Evolutionary conservation across 2,329 filamentous ascomycete genomes (phyloP).

Genomic region (Corinectria fuckeliana): DNA sequence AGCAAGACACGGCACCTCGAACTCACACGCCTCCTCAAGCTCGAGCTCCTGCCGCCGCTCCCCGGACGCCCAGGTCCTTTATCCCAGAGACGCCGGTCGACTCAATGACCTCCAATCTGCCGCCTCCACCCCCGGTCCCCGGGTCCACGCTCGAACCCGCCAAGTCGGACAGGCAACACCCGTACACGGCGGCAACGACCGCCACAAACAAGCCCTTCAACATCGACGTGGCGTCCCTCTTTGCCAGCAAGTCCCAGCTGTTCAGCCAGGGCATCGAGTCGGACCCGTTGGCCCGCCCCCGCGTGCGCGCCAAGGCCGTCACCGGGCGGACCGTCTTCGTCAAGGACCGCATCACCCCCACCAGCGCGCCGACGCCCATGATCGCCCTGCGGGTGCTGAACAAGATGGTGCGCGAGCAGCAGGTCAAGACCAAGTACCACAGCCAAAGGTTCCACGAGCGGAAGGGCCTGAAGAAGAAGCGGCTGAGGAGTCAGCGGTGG

Average conservation of each 20-base stretch:
- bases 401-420: constrained; percentile 56
- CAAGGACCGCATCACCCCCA: constrained; percentile 36
- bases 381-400: constrained; percentile 52
- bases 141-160: background rate
- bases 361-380: constrained; percentile 48
- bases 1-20: background rate
- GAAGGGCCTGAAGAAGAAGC: constrained; percentile 78
- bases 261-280: constrained; percentile 23
- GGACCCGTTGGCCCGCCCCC: constrained; percentile 39
- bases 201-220: constrained; percentile 24
- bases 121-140: constrained; percentile 15
- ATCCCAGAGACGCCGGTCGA: background rate
- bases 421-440: constrained; percentile 60
- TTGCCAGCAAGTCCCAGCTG: constrained; percentile 41
- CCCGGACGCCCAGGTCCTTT: constrained; percentile 12
- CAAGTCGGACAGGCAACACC: constrained; percentile 19
- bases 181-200: constrained; percentile 38
- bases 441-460: constrained; percentile 77
- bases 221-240: constrained; percentile 46
- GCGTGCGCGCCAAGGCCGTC: constrained; percentile 43
- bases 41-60: no score
- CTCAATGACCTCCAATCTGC: background rate
- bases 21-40: constrained; percentile 5
- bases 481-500: constrained; percentile 73
- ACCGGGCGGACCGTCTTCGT: constrained; percentile 49